Conservation (phyloP, 1,284 basidiomycete genomes). For the Ustilago hordei region DNA sequence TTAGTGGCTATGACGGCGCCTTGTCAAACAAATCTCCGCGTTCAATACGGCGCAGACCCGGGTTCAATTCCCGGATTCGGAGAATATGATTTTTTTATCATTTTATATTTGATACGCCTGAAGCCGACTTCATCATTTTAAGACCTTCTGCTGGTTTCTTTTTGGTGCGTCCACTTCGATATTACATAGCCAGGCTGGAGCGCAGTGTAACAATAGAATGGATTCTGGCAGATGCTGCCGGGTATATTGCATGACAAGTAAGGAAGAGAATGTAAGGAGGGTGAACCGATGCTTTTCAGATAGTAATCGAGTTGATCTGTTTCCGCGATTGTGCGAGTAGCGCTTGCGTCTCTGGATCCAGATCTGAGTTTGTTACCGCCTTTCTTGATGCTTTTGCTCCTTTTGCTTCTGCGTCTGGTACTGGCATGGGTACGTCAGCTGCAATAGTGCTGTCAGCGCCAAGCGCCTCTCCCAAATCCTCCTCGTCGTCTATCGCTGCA, state of each 20-base stretch:
- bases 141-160: background rate
- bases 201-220: background rate
- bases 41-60: conserved; percentile 54
- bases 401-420: background rate
- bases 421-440: background rate
- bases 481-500: conserved; percentile 21
- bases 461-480: conserved; percentile 46
- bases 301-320: conserved; percentile 35
- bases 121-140: background rate
- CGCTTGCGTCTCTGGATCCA: conserved; percentile 34
- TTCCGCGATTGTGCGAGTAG: conserved; percentile 34
- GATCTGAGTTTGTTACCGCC: background rate
- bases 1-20: conserved; percentile 63
- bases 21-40: conserved; percentile 48
- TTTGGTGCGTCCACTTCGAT: background rate
- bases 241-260: conserved; percentile 21
- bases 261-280: background rate
- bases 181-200: background rate
- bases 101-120: background rate
- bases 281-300: background rate
- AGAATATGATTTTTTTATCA: conserved; percentile 23
- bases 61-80: conserved; percentile 62
- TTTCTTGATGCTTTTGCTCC: background rate
- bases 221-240: background rate
- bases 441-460: conserved; percentile 4